Conservation (phyloP, 2,329 filamentous ascomycete species). For the Fusarium nelsonii region DNA sequence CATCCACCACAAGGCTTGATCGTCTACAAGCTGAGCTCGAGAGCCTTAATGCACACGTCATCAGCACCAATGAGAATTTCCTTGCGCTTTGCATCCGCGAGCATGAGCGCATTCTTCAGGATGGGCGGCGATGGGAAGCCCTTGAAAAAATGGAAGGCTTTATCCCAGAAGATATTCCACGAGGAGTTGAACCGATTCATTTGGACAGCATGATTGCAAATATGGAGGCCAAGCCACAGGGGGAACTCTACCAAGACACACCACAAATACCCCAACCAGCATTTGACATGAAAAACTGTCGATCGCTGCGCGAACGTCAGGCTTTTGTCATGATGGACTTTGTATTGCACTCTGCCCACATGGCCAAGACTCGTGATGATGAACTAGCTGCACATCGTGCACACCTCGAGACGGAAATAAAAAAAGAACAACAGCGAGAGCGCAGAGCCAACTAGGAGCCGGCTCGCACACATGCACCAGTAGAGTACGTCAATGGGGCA, state of each 20-base stretch:
- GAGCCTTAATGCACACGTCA: constrained; percentile 45
- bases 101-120: constrained; percentile 49
- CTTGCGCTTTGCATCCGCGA: constrained; percentile 49
- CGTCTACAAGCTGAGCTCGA: constrained; percentile 41
- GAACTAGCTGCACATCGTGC: constrained; percentile 32
- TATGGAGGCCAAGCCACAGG: constrained; percentile 44
- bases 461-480: constrained; percentile 11
- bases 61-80: constrained; percentile 50
- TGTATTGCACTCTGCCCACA: constrained; percentile 32
- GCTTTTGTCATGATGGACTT: constrained; percentile 40
- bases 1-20: constrained; percentile 27
- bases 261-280: constrained; percentile 29
- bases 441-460: constrained; percentile 36
- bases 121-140: constrained; percentile 37
- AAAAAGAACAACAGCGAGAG: constrained; percentile 38
- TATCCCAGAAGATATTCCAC: constrained; percentile 1
- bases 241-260: not conserved
- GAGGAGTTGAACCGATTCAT: constrained; percentile 21
- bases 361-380: constrained; percentile 45
- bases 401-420: constrained; percentile 43
- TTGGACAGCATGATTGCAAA: constrained; percentile 49
- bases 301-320: constrained; percentile 43
- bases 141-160: constrained; percentile 1
- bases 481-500: constrained; percentile 27
- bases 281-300: constrained; percentile 22